These are phyloP conservation scores for Stachybotrys echinatus DNA, from an alignment of 2,329 filamentous ascomycete genomes.

Conservation along the genomic window DNA sequence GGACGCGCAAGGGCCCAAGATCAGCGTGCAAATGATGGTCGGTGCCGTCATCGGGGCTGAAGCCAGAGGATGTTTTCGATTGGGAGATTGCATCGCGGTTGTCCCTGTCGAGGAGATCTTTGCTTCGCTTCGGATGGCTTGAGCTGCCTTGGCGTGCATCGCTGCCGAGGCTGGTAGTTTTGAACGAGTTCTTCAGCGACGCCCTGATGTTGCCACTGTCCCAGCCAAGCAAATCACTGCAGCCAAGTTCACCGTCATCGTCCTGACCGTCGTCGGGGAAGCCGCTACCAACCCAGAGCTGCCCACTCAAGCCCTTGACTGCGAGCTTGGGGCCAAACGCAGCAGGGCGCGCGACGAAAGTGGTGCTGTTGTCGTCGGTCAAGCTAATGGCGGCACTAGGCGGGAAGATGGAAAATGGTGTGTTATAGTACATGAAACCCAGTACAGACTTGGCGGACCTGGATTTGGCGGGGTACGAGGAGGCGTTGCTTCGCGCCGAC, in stretches of 20 bases:
- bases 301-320: conserved; percentile 72
- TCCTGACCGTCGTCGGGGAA: conserved; percentile 75
- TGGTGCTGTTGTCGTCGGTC: conserved; percentile 96
- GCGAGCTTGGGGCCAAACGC: conserved; percentile 84
- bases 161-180: conserved; percentile 14
- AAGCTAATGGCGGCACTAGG: conserved; percentile 94
- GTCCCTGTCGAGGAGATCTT: conserved; percentile 18
- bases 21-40: conserved; percentile 74
- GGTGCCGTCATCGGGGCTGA: conserved; percentile 63
- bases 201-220: conserved; percentile 52
- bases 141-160: conserved; percentile 10
- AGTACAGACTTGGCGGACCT: conserved; percentile 20
- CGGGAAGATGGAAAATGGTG: conserved; percentile 84
- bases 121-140: conserved; percentile 10
- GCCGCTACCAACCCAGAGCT: conserved; percentile 88
- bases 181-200: conserved; percentile 34
- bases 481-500: conserved; percentile 18
- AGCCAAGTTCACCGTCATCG: conserved; percentile 82
- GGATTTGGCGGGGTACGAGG: conserved; percentile 14
- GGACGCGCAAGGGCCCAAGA: conserved; percentile 23
- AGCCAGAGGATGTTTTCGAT: conserved; percentile 4
- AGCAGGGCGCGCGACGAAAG: conserved; percentile 88
- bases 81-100: conserved; percentile 13
- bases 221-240: conserved; percentile 92
- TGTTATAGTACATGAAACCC: conserved; percentile 62